Evolutionary conservation across 2,329 filamentous ascomycete species (phyloP).

Genomic region (Purpureocillium takamizusanense): DNA sequence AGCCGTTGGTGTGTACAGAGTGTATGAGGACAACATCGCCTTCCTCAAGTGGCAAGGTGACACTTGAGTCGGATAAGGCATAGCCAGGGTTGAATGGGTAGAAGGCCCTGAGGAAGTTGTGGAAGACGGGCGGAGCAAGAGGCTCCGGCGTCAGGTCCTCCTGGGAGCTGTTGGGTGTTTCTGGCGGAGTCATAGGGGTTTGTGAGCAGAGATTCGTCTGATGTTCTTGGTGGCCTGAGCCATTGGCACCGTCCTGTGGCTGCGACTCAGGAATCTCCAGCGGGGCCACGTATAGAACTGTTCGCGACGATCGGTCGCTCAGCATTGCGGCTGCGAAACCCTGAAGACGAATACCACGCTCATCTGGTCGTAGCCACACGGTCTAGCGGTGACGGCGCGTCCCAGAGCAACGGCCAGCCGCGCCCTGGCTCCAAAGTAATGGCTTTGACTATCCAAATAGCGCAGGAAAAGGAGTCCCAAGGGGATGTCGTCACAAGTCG

Average conservation of each 20-base stretch:
- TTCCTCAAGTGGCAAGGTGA: slow-evolving; percentile 80
- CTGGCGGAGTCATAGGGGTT: slow-evolving; percentile 66
- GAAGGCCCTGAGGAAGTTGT: slow-evolving; percentile 91
- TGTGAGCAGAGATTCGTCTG: slow-evolving; percentile 34
- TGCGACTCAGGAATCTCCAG: slow-evolving; percentile 41
- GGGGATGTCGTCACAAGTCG: background rate
- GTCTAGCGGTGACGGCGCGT: slow-evolving; percentile 8
- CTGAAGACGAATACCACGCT: slow-evolving; percentile 14
- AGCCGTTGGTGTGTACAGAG: slow-evolving; percentile 95
- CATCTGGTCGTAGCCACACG: slow-evolving; percentile 16
- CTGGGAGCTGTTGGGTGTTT: slow-evolving; percentile 61
- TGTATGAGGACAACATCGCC: slow-evolving; percentile 92
- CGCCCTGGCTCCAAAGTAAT: background rate
- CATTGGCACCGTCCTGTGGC: slow-evolving; percentile 17
- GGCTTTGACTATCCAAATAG: background rate
- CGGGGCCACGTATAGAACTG: slow-evolving; percentile 54
- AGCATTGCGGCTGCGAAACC: slow-evolving; percentile 25
- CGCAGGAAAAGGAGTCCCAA: background rate
- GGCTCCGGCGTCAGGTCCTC: slow-evolving; percentile 42
- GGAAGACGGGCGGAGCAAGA: slow-evolving; percentile 59
- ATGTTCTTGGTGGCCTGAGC: slow-evolving; percentile 16
- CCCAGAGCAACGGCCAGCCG: slow-evolving; percentile 1
- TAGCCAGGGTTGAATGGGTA: slow-evolving; percentile 82
- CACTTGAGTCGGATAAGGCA: slow-evolving; percentile 70
- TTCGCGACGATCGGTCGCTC: slow-evolving; percentile 36